Evolutionary conservation across 768 basidiomycete species (phyloP), one percentile per base, ranked within the genome.

Genomic region (Mycena latifolia): DNA sequence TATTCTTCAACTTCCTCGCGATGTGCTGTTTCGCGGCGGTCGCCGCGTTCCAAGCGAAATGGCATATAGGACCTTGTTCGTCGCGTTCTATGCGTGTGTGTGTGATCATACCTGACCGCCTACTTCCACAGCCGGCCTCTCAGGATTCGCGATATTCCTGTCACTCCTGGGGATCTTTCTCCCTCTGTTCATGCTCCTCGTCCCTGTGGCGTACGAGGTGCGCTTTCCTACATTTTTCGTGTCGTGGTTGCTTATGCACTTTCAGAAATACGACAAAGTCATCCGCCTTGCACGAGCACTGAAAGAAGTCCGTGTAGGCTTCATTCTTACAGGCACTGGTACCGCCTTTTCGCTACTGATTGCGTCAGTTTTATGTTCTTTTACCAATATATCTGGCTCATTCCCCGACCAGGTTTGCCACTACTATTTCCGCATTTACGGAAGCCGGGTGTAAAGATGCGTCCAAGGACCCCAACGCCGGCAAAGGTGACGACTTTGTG

Each of bases 11-110:
- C 76, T 98, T 98, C 75, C 85, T 98, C 50, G 88, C 94, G 15
- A 92, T 97, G 88, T 92, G 91, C 51, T 96, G 94, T 74, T 95
- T 94, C 71, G 96, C 93, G 10, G 90, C 92, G 71, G 92, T 95
- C 5, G 96, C 96, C 0, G 81, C 84, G 24, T 98, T 97, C 77
- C 96, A 98, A 72, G 89, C 93, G 5, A 91, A 92, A 69, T 96
- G 88, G 88, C 74, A 83, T 12, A 85, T 97, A 25, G 93, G 93
- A 10, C 93, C 94, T 41, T 98, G 96, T 97, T 71, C 71, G 95
- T 88, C 20, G 54, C 41, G 56, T 47, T 59, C 39, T 51, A 53
- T 27, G 51, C 48, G 7, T 48, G 4, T 18, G 46, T 27, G 39
- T 20, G 4, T 24, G 63, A 43, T 55, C 67, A 57, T 25, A 55